Conservation (phyloP, 306 rosid species). For the Quercus parvula region DNA sequence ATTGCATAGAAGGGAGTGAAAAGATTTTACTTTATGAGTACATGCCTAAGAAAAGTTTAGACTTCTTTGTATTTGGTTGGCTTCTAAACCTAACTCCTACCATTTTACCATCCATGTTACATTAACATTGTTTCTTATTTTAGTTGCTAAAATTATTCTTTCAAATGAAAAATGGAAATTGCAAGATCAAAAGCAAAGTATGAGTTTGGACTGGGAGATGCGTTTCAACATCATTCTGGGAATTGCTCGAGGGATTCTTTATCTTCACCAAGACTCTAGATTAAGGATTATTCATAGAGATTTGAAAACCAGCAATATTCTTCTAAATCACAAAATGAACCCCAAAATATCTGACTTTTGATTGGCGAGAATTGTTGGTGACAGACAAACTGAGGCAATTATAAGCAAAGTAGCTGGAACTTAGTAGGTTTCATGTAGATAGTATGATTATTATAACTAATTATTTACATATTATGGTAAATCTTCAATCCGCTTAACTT, state of each 20-base stretch:
- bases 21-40: too few relatives aligned
- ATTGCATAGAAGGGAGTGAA: too few relatives aligned
- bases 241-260: slow-evolving; percentile 16
- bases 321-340: too few relatives aligned
- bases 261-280: slow-evolving; percentile 36
- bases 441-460: background rate
- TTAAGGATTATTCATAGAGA: slow-evolving; percentile 31
- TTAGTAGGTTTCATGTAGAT: slow-evolving; percentile 8
- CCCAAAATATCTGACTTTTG: slow-evolving; percentile 10
- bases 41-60: too few relatives aligned
- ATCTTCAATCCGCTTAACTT: background rate
- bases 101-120: background rate
- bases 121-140: background rate
- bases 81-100: too few relatives aligned
- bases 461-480: background rate
- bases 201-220: slow-evolving; percentile 32
- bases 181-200: slow-evolving; percentile 13
- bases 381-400: slow-evolving; percentile 23
- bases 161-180: background rate
- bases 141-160: background rate
- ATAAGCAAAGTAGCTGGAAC: slow-evolving; percentile 27
- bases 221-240: slow-evolving; percentile 42
- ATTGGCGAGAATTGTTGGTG: slow-evolving; percentile 23
- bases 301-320: background rate
- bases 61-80: too few relatives aligned